phyloP scores from a whole-genome alignment of 768 basidiomycete species.

The Naganishia randhawae region DNA sequence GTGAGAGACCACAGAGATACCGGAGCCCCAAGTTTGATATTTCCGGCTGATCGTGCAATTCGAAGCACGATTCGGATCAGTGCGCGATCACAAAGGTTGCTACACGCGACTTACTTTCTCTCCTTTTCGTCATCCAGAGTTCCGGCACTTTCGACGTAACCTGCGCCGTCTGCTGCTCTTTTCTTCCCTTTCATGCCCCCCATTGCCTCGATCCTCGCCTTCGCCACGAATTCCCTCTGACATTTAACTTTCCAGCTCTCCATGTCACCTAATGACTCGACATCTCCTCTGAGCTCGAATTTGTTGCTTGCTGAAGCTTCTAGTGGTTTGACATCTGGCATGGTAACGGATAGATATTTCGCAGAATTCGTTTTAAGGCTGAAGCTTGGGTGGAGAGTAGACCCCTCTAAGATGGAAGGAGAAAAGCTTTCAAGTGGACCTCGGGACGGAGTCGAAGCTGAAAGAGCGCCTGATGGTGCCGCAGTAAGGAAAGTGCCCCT shows the following conservation, averaged over 20 bases:
- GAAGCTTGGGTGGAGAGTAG: conserved; percentile 37
- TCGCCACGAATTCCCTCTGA: conserved; percentile 48
- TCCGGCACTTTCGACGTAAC: conserved; percentile 38
- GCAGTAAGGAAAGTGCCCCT: conserved; percentile 50
- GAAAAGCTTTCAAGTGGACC: conserved; percentile 49
- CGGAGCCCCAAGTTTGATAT: conserved; percentile 46
- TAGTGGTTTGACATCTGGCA: conserved; percentile 25
- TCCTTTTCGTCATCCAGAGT: conserved; percentile 46
- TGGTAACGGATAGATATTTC: conserved; percentile 41
- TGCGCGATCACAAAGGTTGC: background rate
- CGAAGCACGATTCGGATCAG: background rate
- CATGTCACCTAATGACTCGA: conserved; percentile 25
- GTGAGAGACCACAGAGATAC: conserved; percentile 42
- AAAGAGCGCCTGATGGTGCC: conserved; percentile 42
- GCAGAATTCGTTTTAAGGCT: conserved; percentile 38
- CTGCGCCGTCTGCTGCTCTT: conserved; percentile 28
- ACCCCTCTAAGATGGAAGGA: conserved; percentile 28
- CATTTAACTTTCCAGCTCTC: conserved; percentile 46
- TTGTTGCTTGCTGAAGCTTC: conserved; percentile 25
- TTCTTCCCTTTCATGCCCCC: conserved; percentile 32
- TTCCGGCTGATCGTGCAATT: conserved; percentile 34
- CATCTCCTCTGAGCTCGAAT: conserved; percentile 44
- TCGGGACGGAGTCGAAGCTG: conserved; percentile 46
- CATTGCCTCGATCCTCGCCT: conserved; percentile 36
- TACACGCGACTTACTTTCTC: conserved; percentile 42